Conservation (phyloP, 2,329 filamentous ascomycete species). For the Venturia aucupariae region DNA sequence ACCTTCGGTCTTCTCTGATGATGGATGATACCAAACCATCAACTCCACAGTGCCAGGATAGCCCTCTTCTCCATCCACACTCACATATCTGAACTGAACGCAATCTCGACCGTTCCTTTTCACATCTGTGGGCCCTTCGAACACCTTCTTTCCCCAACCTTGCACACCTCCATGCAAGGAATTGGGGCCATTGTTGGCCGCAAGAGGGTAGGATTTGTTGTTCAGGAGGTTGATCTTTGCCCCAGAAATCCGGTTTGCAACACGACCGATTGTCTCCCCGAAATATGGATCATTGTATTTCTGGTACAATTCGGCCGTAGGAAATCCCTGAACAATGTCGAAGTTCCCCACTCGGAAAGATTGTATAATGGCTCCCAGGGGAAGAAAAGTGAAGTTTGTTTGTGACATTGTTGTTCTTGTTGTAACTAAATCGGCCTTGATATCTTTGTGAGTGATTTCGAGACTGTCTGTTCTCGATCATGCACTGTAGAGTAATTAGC, state of each 20-base stretch:
- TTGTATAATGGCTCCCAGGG: slow-evolving; percentile 71
- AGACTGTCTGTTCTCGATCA: not conserved
- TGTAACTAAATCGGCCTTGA: not conserved
- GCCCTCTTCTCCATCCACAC: slow-evolving; percentile 76
- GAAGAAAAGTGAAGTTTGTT: slow-evolving; percentile 47
- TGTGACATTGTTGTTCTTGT: not conserved
- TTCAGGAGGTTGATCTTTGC: slow-evolving; percentile 67
- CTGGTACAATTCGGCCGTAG: slow-evolving; percentile 64
- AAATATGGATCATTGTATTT: slow-evolving; percentile 72
- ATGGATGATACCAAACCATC: slow-evolving; percentile 68
- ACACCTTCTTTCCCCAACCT: slow-evolving; percentile 76
- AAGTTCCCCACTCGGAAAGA: slow-evolving; percentile 65
- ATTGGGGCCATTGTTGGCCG: slow-evolving; percentile 69
- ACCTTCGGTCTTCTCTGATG: slow-evolving; percentile 53
- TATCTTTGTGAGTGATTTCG: not conserved
- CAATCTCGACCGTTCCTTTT: slow-evolving; percentile 37
- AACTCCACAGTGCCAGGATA: slow-evolving; percentile 80
- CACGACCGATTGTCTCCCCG: slow-evolving; percentile 83
- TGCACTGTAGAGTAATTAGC: not conserved
- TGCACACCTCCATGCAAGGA: slow-evolving; percentile 44
- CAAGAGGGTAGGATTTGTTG: slow-evolving; percentile 57
- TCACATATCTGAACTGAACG: slow-evolving; percentile 45
- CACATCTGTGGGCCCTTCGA: slow-evolving; percentile 58
- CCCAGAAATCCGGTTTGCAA: slow-evolving; percentile 69
- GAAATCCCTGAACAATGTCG: slow-evolving; percentile 87